phyloP scores from a whole-genome alignment of 768 basidiomycete species.

The Cystofilobasidium capitatum region DNA sequence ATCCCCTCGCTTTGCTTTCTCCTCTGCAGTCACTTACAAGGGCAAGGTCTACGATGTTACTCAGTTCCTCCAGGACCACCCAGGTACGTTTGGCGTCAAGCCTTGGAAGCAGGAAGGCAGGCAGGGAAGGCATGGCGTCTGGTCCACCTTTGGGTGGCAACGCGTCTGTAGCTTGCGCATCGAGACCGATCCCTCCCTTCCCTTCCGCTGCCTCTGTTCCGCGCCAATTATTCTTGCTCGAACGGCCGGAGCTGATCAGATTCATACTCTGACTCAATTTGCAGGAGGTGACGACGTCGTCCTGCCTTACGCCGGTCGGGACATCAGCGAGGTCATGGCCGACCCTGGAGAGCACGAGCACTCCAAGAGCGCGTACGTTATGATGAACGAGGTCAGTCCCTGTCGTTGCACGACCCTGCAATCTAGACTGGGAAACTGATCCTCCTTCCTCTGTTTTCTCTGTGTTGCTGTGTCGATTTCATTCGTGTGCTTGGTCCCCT shows the following conservation, averaged over 20 bases:
- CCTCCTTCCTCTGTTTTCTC: background rate
- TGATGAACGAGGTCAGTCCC: constrained; percentile 58
- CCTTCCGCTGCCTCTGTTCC: background rate
- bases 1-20: background rate
- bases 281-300: constrained; percentile 92
- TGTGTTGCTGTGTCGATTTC: too few species aligned
- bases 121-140: too few species aligned
- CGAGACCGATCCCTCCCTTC: background rate
- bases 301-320: constrained; percentile 69
- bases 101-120: too few species aligned
- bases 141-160: too few species aligned
- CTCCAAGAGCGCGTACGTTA: constrained; percentile 79
- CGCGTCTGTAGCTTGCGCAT: too few species aligned
- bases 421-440: too few species aligned
- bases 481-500: too few species aligned
- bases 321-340: constrained; percentile 70
- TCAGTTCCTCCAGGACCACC: constrained; percentile 21
- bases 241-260: background rate
- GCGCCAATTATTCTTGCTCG: background rate
- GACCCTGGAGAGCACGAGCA: constrained; percentile 75
- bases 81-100: constrained; percentile 1
- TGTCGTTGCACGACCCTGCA: background rate
- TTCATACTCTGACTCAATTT: constrained; percentile 81
- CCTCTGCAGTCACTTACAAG: constrained; percentile 55
- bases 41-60: constrained; percentile 89